Conservation (phyloP, 345 rosid genomes). For the Eucalyptus marginata region DNA sequence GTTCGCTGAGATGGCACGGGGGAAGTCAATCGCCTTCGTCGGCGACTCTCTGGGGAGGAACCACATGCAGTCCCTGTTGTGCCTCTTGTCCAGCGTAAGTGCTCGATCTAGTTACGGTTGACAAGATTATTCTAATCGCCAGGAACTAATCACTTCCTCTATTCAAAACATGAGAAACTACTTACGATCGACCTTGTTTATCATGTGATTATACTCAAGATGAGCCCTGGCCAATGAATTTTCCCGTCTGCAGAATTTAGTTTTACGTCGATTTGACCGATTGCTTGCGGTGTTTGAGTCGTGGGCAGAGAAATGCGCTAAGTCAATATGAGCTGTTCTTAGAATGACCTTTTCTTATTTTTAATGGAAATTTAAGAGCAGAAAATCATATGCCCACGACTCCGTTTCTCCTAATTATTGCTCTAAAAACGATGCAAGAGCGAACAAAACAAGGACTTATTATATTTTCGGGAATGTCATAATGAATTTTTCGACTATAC, state of each 20-base stretch:
- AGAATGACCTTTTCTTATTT: not conserved
- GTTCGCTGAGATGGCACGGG: conserved; percentile 20
- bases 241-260: not conserved
- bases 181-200: not conserved
- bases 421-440: no score
- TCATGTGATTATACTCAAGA: not conserved
- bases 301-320: not conserved
- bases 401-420: no score
- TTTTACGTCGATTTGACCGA: not conserved
- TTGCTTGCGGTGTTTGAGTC: not conserved
- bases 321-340: not conserved
- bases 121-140: not conserved
- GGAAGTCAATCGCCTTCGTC: conserved; percentile 32
- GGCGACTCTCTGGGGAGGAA: conserved; percentile 40
- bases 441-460: no score
- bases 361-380: not conserved
- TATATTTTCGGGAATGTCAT: no score
- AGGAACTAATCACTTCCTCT: not conserved
- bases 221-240: not conserved
- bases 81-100: conserved; percentile 25
- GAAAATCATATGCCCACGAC: no score
- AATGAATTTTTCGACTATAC: no score
- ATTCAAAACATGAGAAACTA: not conserved
- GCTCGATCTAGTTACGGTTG: not conserved
- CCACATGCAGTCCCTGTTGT: conserved; percentile 33